phyloP scores from a whole-genome alignment of 2,329 filamentous ascomycete species.

The Lithohypha guttulata region DNA sequence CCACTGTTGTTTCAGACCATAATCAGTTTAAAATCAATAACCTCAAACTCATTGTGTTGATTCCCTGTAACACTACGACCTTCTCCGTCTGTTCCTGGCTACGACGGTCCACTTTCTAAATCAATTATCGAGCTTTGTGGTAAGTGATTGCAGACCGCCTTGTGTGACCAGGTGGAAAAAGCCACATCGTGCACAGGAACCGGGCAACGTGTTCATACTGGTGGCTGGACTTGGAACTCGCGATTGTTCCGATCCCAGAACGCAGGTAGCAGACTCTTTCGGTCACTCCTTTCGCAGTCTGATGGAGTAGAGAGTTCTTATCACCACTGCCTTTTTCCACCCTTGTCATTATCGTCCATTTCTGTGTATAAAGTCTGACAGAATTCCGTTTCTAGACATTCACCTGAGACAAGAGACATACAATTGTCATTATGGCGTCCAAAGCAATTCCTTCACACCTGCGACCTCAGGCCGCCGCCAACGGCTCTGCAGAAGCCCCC shows the following conservation, averaged over 20 bases:
- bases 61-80: no score
- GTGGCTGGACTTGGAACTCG: neutral
- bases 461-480: conserved; percentile 46
- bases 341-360: neutral
- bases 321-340: neutral
- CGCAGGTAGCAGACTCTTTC: no score
- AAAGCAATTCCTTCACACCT: conserved; percentile 77
- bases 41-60: no score
- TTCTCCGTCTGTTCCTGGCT: neutral
- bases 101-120: conserved; percentile 1
- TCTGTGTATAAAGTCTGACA: neutral
- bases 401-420: neutral
- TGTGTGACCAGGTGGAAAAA: neutral
- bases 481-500: conserved; percentile 25
- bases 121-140: neutral
- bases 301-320: neutral
- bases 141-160: conserved; percentile 6
- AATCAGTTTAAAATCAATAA: no score
- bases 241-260: neutral
- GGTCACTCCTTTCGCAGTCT: neutral
- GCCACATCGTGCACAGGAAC: neutral
- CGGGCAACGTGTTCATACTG: conserved; percentile 2
- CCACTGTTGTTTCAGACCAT: neutral
- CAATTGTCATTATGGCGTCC: conserved; percentile 50
- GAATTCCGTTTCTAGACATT: neutral